Percentiles rank a stretch among this genome's conserved stretches.
These are phyloP conservation scores for Puccinia horiana DNA, from an alignment of 1,284 basidiomycete species.

Conservation along the genomic window DNA sequence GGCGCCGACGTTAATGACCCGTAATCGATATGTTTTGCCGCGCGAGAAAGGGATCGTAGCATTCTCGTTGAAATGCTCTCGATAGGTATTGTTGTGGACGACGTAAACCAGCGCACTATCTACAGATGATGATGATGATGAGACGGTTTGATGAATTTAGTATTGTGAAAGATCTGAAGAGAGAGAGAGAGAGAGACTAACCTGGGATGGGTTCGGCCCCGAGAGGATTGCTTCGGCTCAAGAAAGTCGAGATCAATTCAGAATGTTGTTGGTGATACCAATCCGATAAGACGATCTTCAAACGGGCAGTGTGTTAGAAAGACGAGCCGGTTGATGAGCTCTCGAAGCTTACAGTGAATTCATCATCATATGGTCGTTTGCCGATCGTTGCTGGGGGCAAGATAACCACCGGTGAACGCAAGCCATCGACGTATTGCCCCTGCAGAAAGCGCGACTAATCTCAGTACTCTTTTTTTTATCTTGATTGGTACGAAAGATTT, in stretches of 20 bases:
- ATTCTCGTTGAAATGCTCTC: constrained; percentile 68
- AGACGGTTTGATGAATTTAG: neutral
- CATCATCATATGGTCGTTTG: constrained; percentile 77
- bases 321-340: constrained; percentile 56
- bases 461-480: constrained; percentile 1
- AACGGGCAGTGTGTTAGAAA: neutral
- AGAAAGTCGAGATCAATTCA: constrained; percentile 62
- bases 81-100: constrained; percentile 63
- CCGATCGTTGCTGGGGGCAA: constrained; percentile 64
- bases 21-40: constrained; percentile 70
- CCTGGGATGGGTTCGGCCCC: constrained; percentile 85
- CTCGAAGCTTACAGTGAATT: constrained; percentile 81
- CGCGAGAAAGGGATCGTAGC: constrained; percentile 78
- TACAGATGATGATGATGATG: constrained; percentile 55
- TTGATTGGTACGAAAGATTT: constrained; percentile 44
- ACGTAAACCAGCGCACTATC: constrained; percentile 84
- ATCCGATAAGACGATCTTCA: constrained; percentile 33
- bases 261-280: constrained; percentile 69
- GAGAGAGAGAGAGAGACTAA: constrained; percentile 55
- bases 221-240: constrained; percentile 65
- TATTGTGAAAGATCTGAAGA: neutral
- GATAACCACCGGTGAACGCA: constrained; percentile 75
- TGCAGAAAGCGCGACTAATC: neutral
- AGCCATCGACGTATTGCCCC: constrained; percentile 65
- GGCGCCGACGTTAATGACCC: constrained; percentile 72